Evolutionary conservation across 2,329 filamentous ascomycete species (phyloP), one percentile per base, ranked within the genome.

Genomic region (Fusarium multiceps): DNA sequence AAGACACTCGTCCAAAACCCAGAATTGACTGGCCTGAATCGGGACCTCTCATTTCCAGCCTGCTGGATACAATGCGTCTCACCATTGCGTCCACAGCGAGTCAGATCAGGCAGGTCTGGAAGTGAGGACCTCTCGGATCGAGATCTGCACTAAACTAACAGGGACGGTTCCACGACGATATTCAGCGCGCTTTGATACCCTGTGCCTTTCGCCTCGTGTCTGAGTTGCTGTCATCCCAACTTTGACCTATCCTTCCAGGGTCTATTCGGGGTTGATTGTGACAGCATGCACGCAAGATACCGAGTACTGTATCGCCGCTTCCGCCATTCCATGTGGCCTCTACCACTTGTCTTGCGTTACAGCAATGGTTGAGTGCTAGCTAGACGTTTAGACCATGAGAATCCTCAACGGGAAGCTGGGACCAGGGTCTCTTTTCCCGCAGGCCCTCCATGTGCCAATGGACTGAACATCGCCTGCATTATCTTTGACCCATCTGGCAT

Each of bases 71-170:
- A 50, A 54, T 59, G 51, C 51, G 63, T 67, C 60, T 59, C 68
- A 72, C 69, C 64, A 74, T 66, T 68, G 55, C 45, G 50, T 51
- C 60, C 59, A 62, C 50, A 63, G 49, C 74, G 74, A 75, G 74
- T 75, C 73, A 75, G 71, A 74, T 68, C 63, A 72, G 47, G 59
- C 58, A 67, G 60, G 61, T 65, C 72, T 68, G 49, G 55, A 64
- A 62, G 66, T 55, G 63, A 72, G 62, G 67, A 62, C 66, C 62
- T 49, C 53, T 56, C 56, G 64, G 69, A 75, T 75, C 74, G 71
- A 68, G 74, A 75, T 75, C 72, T 75, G 51, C 72, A 71, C 72
- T 75, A 74, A 48, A 30, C n/a, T 37, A 49, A 74, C 66, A 66
- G 63, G 53, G 66, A 60, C 61, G 47, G 59, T 74, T 43, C 64